A percentile compares a stretch with the other conserved stretches of the same genome.
Conservation (phyloP, 139 green algal genomes). For the Dunaliella primolecta region DNA sequence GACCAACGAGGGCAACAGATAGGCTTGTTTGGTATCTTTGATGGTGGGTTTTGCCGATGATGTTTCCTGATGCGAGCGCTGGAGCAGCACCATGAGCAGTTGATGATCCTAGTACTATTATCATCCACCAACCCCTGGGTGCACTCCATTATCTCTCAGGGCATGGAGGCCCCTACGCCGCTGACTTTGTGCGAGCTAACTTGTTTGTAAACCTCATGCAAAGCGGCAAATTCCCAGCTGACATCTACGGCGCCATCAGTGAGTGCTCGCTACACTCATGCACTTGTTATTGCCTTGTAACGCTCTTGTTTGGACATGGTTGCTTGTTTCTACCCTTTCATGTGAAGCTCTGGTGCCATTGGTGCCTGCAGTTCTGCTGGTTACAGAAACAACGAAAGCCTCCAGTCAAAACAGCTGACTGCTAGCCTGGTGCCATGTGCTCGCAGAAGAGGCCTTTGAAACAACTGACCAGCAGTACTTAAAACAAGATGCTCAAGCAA, state of each 20-base stretch:
- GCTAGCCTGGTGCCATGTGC: no score
- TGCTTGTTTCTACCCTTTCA: not conserved
- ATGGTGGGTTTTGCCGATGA: slow-evolving; percentile 62
- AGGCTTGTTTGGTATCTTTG: slow-evolving; percentile 91
- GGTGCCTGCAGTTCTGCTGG: no score
- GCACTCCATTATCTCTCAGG: slow-evolving; percentile 45
- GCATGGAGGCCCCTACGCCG: slow-evolving; percentile 83
- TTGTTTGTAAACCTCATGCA: slow-evolving; percentile 82
- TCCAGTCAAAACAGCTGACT: no score
- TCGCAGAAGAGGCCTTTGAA: slow-evolving; percentile 69
- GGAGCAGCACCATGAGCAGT: not conserved
- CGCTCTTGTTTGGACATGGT: not conserved
- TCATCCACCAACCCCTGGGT: not conserved
- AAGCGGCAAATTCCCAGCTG: slow-evolving; percentile 62
- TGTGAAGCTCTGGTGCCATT: not conserved
- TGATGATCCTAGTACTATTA: not conserved
- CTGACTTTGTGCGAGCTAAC: slow-evolving; percentile 79
- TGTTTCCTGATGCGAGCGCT: not conserved
- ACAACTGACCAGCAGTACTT: slow-evolving; percentile 82
- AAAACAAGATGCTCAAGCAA: slow-evolving; percentile 47
- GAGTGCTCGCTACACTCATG: slow-evolving; percentile 7
- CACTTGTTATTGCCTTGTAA: not conserved
- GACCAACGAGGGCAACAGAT: slow-evolving; percentile 49
- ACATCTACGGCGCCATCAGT: slow-evolving; percentile 43
- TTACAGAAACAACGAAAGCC: no score